phyloP scores from a whole-genome alignment of 345 rosid genomes.

The rapeseed (Brassica napus) region DNA sequence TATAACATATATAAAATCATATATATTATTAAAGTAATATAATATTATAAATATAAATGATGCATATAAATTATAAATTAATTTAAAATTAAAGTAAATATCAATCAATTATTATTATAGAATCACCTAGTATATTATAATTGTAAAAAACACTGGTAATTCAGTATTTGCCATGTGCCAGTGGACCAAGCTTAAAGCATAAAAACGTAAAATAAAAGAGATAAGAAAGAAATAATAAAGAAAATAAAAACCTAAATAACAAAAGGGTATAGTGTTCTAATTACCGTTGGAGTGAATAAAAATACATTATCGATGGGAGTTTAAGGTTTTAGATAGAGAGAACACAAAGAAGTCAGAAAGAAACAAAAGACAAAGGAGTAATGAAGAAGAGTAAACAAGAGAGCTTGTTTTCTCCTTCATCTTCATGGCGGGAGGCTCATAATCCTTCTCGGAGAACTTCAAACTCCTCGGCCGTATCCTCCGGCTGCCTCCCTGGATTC shows the following conservation, averaged over 20 bases:
- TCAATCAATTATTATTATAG: too few relatives aligned
- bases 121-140: too few relatives aligned
- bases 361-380: neutral
- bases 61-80: too few relatives aligned
- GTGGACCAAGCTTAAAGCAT: constrained; percentile 40
- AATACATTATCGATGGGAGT: neutral
- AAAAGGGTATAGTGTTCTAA: constrained; percentile 10
- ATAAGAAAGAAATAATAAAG: neutral
- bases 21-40: too few relatives aligned
- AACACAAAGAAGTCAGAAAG: neutral
- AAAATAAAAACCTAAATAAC: constrained; percentile 8
- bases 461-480: constrained; percentile 32
- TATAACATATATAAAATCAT: too few relatives aligned
- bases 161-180: constrained; percentile 35
- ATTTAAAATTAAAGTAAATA: too few relatives aligned
- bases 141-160: neutral
- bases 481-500: constrained; percentile 77
- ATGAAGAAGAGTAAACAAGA: constrained; percentile 36
- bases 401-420: constrained; percentile 48
- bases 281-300: constrained; percentile 23
- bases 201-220: constrained; percentile 11
- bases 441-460: constrained; percentile 38
- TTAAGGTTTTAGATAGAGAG: constrained; percentile 24
- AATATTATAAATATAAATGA: too few relatives aligned
- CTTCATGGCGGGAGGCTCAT: constrained; percentile 50